A percentile compares a stretch with the other conserved stretches of the same genome.
phyloP scores from a whole-genome alignment of 805 yeast genomes.

The Candida saitoana region DNA sequence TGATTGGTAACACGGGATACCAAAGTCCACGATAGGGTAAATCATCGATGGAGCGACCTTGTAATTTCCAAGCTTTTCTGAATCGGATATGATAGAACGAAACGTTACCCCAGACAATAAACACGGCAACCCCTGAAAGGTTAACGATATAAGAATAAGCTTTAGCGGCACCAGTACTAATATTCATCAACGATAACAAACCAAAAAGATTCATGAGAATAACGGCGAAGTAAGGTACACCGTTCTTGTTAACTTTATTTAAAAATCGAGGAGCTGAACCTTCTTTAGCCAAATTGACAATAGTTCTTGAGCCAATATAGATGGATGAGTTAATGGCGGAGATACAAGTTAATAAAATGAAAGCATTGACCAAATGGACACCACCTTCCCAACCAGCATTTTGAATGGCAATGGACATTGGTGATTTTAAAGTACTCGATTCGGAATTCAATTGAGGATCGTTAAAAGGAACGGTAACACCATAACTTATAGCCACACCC shows the following conservation, averaged over 20 bases:
- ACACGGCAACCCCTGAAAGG: conserved; percentile 63
- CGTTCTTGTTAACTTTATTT: conserved; percentile 48
- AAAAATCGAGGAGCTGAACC: conserved; percentile 58
- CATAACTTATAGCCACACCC: conserved; percentile 52
- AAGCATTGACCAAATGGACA: conserved; percentile 55
- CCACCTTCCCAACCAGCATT: conserved; percentile 42
- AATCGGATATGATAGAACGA: conserved; percentile 55
- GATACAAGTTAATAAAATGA: conserved; percentile 58
- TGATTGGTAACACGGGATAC: conserved; percentile 49
- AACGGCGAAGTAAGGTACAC: conserved; percentile 63
- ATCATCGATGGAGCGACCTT: conserved; percentile 31
- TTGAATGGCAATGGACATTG: conserved; percentile 36
- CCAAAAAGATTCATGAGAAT: conserved; percentile 52
- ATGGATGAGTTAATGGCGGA: conserved; percentile 69
- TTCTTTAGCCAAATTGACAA: conserved; percentile 59
- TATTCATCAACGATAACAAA: conserved; percentile 50
- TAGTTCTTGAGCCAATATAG: conserved; percentile 64
- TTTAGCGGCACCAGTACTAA: conserved; percentile 54
- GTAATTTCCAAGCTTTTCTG: conserved; percentile 40
- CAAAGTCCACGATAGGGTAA: conserved; percentile 36
- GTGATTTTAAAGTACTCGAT: conserved; percentile 42
- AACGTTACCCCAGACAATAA: conserved; percentile 64
- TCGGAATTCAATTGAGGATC: conserved; percentile 38
- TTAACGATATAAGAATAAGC: conserved; percentile 61
- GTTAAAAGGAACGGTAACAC: conserved; percentile 56